Evolutionary conservation across 2,329 filamentous ascomycete genomes (phyloP), one percentile per base, ranked within the genome.

Genomic region (Xylaria multiplex): DNA sequence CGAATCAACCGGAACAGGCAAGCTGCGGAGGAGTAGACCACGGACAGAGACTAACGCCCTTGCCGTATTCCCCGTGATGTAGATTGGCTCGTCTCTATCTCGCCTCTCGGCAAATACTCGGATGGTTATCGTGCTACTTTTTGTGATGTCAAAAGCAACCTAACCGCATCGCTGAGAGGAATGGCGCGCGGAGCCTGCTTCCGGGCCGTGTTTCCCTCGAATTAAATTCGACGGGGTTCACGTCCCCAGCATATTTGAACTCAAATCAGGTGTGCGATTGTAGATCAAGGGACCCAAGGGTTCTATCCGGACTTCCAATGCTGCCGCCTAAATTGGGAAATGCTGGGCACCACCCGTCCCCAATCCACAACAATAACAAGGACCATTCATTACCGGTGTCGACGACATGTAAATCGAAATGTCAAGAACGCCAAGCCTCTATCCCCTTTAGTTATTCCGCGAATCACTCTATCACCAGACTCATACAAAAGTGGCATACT

Each of bases 121-220:
- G 67, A 30, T 61, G 54, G 27, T 56, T 59, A 27, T n/a, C 13
- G 30, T 52, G 52, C 55, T 42, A 22, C 46, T 49, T 48, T 50
- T 56, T 35, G 40, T 54, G 54, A 59, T 54, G 49, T 37, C 60
- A 48, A 48, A 58, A 42, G 56, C 46, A 37, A 22, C 35, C n/a
- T 43, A 35, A 6, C 22, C 19, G 57, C 50, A 35, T 55, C 49
- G 13, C 35, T 27, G 40, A 45, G 30, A 19, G 35, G 13, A 3
- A 67, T 54, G 48, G 42, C 30, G 60, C 65, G 64, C 57, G 52
- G 56, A 62, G 59, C 54, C 19, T 65, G 48, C 54, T 68, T 69
- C 72, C 73, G 73, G 71, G 49, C 73, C 72, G 73, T 54, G 69
- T 72, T 73, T 72, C 69, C 73, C 66, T 68, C 55, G 70, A 61